Evolutionary conservation across 169 alveolate species (phyloP).

Genomic region (Eimeria necatrix): DNA sequence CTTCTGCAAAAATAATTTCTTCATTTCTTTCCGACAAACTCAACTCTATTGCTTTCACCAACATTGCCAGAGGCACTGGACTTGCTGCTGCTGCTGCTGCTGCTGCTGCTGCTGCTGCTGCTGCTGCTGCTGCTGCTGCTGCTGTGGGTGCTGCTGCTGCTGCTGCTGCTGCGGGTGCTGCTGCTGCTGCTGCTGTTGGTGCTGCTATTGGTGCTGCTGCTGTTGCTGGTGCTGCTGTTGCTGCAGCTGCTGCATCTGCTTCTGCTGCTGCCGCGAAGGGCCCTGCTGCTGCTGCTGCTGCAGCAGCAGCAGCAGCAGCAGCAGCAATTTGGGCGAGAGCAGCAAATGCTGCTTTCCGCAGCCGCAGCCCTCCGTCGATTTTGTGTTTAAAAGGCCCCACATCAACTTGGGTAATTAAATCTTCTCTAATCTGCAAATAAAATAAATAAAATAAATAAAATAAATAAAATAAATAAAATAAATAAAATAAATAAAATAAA

Average conservation of each 20-base stretch:
- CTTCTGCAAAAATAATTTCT: too few relatives aligned
- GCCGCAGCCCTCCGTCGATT: slow-evolving; percentile 44
- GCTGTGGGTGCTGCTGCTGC: too few relatives aligned
- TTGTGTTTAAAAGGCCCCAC: slow-evolving; percentile 33
- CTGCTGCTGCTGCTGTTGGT: too few relatives aligned
- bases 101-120: slow-evolving; percentile 9
- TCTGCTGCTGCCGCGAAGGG: background rate
- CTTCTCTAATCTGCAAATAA: background rate
- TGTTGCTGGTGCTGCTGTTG: background rate
- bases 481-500: too few relatives aligned
- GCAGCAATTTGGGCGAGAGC: background rate
- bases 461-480: background rate
- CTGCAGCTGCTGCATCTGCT: background rate
- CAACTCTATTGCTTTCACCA: too few relatives aligned
- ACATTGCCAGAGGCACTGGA: background rate
- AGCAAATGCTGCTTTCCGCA: slow-evolving; percentile 36
- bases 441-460: background rate
- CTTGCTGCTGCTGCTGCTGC: background rate
- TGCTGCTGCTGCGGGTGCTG: too few relatives aligned
- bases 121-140: too few relatives aligned
- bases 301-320: slow-evolving; percentile 16
- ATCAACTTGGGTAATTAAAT: slow-evolving; percentile 1
- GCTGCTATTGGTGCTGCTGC: too few relatives aligned
- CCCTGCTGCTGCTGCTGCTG: slow-evolving; percentile 43
- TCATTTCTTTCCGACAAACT: too few relatives aligned